phyloP scores from a whole-genome alignment of 2,329 filamentous ascomycete genomes.

The Sclerotiophoma versabilis region DNA sequence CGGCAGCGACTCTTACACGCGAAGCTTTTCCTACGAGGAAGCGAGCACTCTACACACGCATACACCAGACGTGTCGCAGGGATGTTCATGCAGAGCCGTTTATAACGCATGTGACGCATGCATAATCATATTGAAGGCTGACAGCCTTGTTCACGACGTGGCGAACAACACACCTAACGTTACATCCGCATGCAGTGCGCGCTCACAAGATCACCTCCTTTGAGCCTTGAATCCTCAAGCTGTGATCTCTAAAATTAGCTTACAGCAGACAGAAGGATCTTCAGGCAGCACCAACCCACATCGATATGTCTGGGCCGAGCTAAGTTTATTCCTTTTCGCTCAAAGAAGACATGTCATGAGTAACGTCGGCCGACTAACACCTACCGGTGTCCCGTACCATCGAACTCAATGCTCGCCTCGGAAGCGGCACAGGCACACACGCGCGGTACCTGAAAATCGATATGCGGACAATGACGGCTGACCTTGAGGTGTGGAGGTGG shows the following conservation, averaged over 20 bases:
- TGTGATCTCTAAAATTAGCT: conserved; percentile 12
- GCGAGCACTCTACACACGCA: not conserved
- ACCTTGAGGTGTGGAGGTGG: not conserved
- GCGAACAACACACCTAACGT: conserved; percentile 5
- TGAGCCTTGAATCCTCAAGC: conserved; percentile 2
- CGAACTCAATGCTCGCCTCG: conserved; percentile 5
- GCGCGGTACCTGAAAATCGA: conserved; percentile 9
- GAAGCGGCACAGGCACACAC: conserved; percentile 9
- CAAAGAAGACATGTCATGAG: conserved; percentile 6
- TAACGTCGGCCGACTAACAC: not conserved
- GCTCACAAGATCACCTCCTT: conserved; percentile 10
- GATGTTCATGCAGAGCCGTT: conserved; percentile 5
- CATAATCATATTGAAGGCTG: not conserved
- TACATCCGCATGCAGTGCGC: conserved; percentile 5
- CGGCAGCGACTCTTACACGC: not conserved
- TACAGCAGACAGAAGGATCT: conserved; percentile 6
- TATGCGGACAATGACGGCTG: not conserved
- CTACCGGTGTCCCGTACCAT: conserved; percentile 8
- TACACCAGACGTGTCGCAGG: not conserved
- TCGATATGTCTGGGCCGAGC: conserved; percentile 2
- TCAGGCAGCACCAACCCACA: conserved; percentile 1
- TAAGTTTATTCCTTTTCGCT: conserved; percentile 2
- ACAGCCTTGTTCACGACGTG: conserved; percentile 6
- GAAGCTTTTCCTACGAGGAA: not conserved
- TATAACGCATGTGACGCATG: not conserved